Evolutionary conservation across 768 basidiomycete species (phyloP).

Genomic region (Suillus subalutaceus): DNA sequence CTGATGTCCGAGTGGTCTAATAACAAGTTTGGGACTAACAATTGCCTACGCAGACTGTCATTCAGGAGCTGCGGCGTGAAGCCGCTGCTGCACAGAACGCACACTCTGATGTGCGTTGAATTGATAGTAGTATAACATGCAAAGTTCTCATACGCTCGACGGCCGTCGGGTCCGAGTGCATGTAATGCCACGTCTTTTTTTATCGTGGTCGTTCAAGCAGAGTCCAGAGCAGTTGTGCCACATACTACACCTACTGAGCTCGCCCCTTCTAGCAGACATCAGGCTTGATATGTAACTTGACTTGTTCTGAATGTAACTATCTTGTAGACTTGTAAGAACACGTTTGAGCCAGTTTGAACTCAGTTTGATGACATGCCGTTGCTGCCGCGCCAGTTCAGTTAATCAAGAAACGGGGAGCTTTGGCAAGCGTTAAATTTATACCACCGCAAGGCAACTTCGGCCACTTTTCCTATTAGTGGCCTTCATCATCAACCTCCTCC

Average conservation of each 20-base stretch:
- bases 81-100: slow-evolving; percentile 40
- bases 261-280: background rate
- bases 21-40: slow-evolving; percentile 4
- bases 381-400: slow-evolving; percentile 9
- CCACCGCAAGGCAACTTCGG: slow-evolving; percentile 8
- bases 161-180: slow-evolving; percentile 7
- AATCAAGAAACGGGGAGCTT: slow-evolving; percentile 3
- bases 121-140: background rate
- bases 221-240: background rate
- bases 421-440: slow-evolving; percentile 6
- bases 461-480: slow-evolving; percentile 10
- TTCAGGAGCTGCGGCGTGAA: slow-evolving; percentile 82
- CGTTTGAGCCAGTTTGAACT: slow-evolving; percentile 12
- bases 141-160: background rate
- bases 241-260: background rate
- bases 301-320: slow-evolving; percentile 1
- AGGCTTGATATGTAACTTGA: background rate
- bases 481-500: slow-evolving; percentile 11
- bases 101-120: slow-evolving; percentile 31
- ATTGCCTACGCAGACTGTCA: slow-evolving; percentile 60
- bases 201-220: background rate
- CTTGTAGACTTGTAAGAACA: background rate
- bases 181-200: background rate
- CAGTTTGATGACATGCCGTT: slow-evolving; percentile 12
- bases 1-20: slow-evolving; percentile 9